Conservation (phyloP, 768 basidiomycete genomes). For the Tulasnella sp. region DNA sequence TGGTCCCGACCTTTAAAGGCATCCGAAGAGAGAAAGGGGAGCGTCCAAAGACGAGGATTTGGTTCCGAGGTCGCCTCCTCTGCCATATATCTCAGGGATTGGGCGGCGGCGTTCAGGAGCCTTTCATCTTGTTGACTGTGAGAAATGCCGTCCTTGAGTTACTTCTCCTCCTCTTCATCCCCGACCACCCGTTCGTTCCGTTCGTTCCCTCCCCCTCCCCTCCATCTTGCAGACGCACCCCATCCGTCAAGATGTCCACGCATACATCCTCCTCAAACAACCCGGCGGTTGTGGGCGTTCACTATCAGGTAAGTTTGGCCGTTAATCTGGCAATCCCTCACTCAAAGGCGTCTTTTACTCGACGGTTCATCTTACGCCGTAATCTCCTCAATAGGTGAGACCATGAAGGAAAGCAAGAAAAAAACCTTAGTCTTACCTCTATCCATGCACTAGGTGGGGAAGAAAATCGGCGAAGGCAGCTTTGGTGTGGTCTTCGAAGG, state of each 20-base stretch:
- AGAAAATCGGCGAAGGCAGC: constrained; percentile 98
- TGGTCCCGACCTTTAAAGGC: background rate
- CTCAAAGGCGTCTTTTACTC: no score
- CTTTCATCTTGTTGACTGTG: background rate
- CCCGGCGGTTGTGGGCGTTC: constrained; percentile 15
- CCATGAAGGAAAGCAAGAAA: no score
- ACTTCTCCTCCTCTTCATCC: background rate
- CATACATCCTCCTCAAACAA: constrained; percentile 13
- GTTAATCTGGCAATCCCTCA: no score
- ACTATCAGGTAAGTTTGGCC: constrained; percentile 1
- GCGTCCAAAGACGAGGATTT: background rate
- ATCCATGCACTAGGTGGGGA: constrained; percentile 90
- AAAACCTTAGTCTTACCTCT: constrained; percentile 28
- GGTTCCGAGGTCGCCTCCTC: background rate
- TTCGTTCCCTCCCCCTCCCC: background rate
- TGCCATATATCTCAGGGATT: no score
- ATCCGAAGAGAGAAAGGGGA: background rate
- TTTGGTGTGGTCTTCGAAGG: constrained; percentile 64
- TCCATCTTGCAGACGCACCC: background rate
- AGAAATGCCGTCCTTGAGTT: background rate
- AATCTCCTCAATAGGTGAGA: no score
- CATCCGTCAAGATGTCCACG: constrained; percentile 15
- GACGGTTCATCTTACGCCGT: no score
- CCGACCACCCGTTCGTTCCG: constrained; percentile 1
- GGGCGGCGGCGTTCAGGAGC: no score